These are phyloP conservation scores for Fusarium armeniacum DNA, from an alignment of 2,329 filamentous ascomycete species.

Conservation along the genomic window DNA sequence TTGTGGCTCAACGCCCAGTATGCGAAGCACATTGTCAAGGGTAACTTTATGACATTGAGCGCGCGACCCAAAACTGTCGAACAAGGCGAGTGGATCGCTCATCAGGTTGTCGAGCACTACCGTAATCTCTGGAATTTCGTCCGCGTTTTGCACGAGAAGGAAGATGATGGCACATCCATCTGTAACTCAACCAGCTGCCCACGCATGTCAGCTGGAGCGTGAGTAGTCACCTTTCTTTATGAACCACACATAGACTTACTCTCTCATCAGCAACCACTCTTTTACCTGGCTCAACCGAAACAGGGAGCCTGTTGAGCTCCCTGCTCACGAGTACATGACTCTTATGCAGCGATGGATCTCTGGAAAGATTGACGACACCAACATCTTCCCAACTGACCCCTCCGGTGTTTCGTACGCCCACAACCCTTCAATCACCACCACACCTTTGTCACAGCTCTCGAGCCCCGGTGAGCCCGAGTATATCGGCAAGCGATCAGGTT, in stretches of 20 bases:
- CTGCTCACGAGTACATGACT: slow-evolving; percentile 93
- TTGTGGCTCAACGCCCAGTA: slow-evolving; percentile 80
- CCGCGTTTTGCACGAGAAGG: slow-evolving; percentile 87
- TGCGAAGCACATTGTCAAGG: slow-evolving; percentile 92
- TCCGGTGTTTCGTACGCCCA: slow-evolving; percentile 76
- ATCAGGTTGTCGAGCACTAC: slow-evolving; percentile 96
- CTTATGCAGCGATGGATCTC: slow-evolving; percentile 98
- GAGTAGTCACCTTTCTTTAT: slow-evolving; percentile 59
- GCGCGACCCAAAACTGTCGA: slow-evolving; percentile 94
- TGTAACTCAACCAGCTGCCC: slow-evolving; percentile 90
- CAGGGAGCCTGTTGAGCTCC: slow-evolving; percentile 89
- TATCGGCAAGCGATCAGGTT: slow-evolving; percentile 93
- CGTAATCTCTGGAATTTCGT: slow-evolving; percentile 91
- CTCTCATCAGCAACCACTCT: slow-evolving; percentile 77
- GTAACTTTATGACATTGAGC: slow-evolving; percentile 98
- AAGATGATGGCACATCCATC: slow-evolving; percentile 81
- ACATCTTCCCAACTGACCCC: slow-evolving; percentile 90
- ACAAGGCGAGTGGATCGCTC: slow-evolving; percentile 94
- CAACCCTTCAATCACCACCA: slow-evolving; percentile 70
- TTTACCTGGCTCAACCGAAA: slow-evolving; percentile 96
- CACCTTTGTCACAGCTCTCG: slow-evolving; percentile 73
- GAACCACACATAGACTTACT: slow-evolving; percentile 24
- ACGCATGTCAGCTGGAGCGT: slow-evolving; percentile 95
- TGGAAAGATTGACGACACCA: slow-evolving; percentile 91
- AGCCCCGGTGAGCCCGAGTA: slow-evolving; percentile 76